Evolutionary conservation across 2,329 filamentous ascomycete species (phyloP).

Genomic region (Aureobasidium leucospermi): DNA sequence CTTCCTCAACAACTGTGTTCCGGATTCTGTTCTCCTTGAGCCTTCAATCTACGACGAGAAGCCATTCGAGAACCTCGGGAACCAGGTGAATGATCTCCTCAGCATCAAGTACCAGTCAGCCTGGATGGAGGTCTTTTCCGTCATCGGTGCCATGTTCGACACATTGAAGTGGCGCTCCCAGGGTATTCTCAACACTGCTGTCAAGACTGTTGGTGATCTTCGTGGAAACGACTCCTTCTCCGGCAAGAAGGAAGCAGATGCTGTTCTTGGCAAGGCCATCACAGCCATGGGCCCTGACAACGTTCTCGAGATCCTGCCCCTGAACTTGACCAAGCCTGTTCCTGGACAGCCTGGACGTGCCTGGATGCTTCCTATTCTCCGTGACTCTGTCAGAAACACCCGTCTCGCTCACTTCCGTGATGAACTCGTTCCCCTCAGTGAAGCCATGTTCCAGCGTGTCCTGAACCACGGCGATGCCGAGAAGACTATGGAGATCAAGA

Average conservation of each 20-base stretch:
- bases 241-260: slow-evolving; percentile 91
- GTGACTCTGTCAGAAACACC: slow-evolving; percentile 86
- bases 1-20: slow-evolving; percentile 84
- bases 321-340: slow-evolving; percentile 74
- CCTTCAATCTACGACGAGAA: slow-evolving; percentile 93
- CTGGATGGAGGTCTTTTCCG: slow-evolving; percentile 90
- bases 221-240: slow-evolving; percentile 81
- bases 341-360: slow-evolving; percentile 76
- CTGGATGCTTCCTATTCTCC: slow-evolving; percentile 87
- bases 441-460: slow-evolving; percentile 81
- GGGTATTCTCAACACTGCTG: slow-evolving; percentile 67
- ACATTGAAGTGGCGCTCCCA: slow-evolving; percentile 75
- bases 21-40: slow-evolving; percentile 72
- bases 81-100: slow-evolving; percentile 64
- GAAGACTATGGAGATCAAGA: slow-evolving; percentile 94
- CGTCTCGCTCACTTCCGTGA: slow-evolving; percentile 74
- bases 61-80: slow-evolving; percentile 71
- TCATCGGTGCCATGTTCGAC: slow-evolving; percentile 81
- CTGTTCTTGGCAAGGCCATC: slow-evolving; percentile 80
- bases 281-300: slow-evolving; percentile 83
- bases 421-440: slow-evolving; percentile 83
- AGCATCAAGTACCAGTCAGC: slow-evolving; percentile 89
- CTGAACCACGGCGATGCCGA: slow-evolving; percentile 72
- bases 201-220: slow-evolving; percentile 76
- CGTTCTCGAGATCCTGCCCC: slow-evolving; percentile 71